These are phyloP conservation scores for Jaenimonas drosophilae DNA, from an alignment of 208 protist genomes.

Conservation along the genomic window DNA sequence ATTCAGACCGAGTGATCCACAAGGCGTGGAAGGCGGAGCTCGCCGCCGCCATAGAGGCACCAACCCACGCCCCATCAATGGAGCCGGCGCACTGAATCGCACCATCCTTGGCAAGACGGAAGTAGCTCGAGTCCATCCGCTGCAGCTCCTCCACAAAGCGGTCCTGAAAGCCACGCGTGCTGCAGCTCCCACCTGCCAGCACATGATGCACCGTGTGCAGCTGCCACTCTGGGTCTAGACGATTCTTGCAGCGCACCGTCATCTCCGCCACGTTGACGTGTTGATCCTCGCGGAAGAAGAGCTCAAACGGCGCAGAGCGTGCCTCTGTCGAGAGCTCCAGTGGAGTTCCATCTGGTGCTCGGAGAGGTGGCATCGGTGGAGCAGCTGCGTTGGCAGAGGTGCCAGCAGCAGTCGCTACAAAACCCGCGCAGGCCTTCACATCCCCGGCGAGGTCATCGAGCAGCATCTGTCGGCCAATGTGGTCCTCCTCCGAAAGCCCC, in stretches of 20 bases:
- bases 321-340: slow-evolving; percentile 18
- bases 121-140: slow-evolving; percentile 62
- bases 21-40: slow-evolving; percentile 70
- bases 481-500: slow-evolving; percentile 6
- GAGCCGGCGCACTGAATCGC: slow-evolving; percentile 15
- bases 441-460: slow-evolving; percentile 16
- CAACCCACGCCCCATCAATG: slow-evolving; percentile 54
- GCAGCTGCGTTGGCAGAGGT: slow-evolving; percentile 1
- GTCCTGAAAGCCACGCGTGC: slow-evolving; percentile 33
- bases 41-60: slow-evolving; percentile 62
- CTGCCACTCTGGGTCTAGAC: slow-evolving; percentile 70
- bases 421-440: slow-evolving; percentile 24
- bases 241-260: slow-evolving; percentile 28
- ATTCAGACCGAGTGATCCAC: slow-evolving; percentile 67
- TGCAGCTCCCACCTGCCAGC: slow-evolving; percentile 41
- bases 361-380: no score
- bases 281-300: slow-evolving; percentile 31
- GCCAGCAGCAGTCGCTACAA: slow-evolving; percentile 13
- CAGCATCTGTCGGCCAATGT: slow-evolving; percentile 7
- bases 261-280: slow-evolving; percentile 24
- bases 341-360: slow-evolving; percentile 33
- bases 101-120: slow-evolving; percentile 54
- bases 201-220: slow-evolving; percentile 58
- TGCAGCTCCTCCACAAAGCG: slow-evolving; percentile 50
- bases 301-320: slow-evolving; percentile 33